phyloP scores from a whole-genome alignment of 768 basidiomycete genomes.

The Mycena sanguinolenta region DNA sequence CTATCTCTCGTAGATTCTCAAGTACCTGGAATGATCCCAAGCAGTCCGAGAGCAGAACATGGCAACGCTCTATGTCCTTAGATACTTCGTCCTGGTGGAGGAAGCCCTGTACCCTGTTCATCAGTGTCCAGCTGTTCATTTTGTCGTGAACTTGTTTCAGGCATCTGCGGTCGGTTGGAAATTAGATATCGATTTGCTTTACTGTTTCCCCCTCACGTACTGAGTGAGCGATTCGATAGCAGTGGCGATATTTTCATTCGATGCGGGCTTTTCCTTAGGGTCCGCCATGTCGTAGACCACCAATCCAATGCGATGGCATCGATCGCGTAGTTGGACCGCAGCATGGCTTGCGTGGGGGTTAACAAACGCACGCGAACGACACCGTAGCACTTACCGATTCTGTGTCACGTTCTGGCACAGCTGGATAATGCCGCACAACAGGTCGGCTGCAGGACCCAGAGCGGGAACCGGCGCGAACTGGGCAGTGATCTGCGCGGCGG shows the following conservation, averaged over 20 bases:
- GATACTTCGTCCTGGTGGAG: constrained; percentile 60
- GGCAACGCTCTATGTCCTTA: constrained; percentile 59
- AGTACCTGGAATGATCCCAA: constrained; percentile 61
- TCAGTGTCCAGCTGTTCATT: constrained; percentile 61
- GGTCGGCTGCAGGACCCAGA: constrained; percentile 56
- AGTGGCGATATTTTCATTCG: constrained; percentile 45
- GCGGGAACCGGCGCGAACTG: constrained; percentile 64
- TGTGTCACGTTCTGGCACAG: constrained; percentile 61
- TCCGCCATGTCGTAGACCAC: constrained; percentile 52
- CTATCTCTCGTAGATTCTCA: neutral
- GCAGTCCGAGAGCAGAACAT: constrained; percentile 60
- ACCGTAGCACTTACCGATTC: constrained; percentile 57
- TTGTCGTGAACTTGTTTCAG: constrained; percentile 51
- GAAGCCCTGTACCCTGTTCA: constrained; percentile 57
- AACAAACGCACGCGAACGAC: neutral
- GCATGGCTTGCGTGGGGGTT: constrained; percentile 48
- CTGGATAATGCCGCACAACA: constrained; percentile 58
- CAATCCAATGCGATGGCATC: constrained; percentile 59
- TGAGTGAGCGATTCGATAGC: constrained; percentile 50
- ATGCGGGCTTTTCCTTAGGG: constrained; percentile 37
- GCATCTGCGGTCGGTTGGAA: constrained; percentile 37
- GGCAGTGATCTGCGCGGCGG: constrained; percentile 60
- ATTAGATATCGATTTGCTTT: neutral
- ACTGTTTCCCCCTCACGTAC: constrained; percentile 41
- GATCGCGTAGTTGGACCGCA: constrained; percentile 59